These are phyloP conservation scores for Diaporthe citri DNA, from an alignment of 2,329 filamentous ascomycete species.

Conservation along the genomic window DNA sequence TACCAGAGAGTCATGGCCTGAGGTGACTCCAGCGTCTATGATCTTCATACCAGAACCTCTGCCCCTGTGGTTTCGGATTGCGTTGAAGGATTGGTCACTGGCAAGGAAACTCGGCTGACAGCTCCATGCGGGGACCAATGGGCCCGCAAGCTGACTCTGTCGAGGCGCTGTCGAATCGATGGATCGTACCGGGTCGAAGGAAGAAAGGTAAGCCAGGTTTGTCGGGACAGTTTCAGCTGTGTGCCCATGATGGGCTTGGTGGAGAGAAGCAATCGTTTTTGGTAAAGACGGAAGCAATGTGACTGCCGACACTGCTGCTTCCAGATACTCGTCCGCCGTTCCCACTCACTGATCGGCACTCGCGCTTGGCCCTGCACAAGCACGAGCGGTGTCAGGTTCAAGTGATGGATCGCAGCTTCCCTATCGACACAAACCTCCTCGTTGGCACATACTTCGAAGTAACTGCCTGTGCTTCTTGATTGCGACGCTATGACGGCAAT, in stretches of 20 bases:
- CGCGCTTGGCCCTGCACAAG: not conserved
- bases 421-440: not conserved
- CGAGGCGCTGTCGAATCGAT: not conserved
- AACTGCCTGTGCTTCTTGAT: not conserved
- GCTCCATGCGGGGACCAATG: not conserved
- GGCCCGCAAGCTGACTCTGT: not conserved
- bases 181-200: not conserved
- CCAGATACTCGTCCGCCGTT: not conserved
- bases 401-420: not conserved
- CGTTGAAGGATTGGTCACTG: not conserved
- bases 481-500: not conserved
- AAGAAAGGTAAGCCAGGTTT: not conserved
- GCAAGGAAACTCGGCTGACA: not conserved
- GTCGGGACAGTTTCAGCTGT: not conserved
- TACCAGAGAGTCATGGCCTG: not conserved
- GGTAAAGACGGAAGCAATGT: not conserved
- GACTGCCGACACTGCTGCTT: not conserved
- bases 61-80: not conserved
- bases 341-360: conserved; percentile 5
- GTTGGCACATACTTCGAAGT: not conserved
- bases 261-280: not conserved
- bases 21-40: not conserved
- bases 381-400: not conserved
- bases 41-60: not conserved
- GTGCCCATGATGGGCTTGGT: not conserved